Evolutionary conservation across 2,329 filamentous ascomycete species (phyloP), one percentile per base, ranked within the genome.

Genomic region (Venturia effusa): DNA sequence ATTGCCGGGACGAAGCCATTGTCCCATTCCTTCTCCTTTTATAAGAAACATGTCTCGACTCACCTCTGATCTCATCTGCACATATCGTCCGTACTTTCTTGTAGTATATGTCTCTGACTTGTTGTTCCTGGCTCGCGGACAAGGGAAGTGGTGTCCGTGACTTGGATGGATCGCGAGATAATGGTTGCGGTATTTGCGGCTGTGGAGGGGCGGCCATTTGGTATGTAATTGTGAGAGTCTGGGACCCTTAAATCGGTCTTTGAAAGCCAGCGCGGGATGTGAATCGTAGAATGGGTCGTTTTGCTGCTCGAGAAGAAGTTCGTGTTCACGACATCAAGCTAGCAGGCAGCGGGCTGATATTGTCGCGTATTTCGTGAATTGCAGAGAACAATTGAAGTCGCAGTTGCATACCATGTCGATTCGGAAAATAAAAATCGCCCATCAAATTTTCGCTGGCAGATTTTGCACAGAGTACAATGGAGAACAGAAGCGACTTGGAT

Each of bases 61-160:
- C 70, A 80, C 79, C 76, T 74, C 77, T 73, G 48, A 81, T 79
- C 71, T 81, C 79, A 62, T 76, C 82, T 5, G 85, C 85, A 77
- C 92, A 97, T 70, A 87, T 81, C 40, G 80, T 80, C 68, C 92
- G 83, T 66, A 96, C 92, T 65, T 89, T 83, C 69, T 89, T 87
- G 77, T 93, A 85, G 75, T 89, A 95, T 11, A 94, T 77, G 69
- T 92, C 88, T 70, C 88, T 84, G 64, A 95, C 89, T 76, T 94
- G 89, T 4, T 85, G 80, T 80, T 95, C 90, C 75, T 95, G 90
- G 27, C 86, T 82, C 13, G 90, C 85, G 32, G 90, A 92, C 64
- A 97, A 81, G 34, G 92, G 92, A 54, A 96, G 79, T 19, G 92
- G 92, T 71, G 93, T 94, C 69, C 85, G 83, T 73, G 70, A 78